A percentile compares a stretch with the other conserved stretches of the same genome.
These are phyloP conservation scores for Dimargaris cristalligena DNA, from an alignment of 192 early-diverging fungal species.

Conservation along the genomic window DNA sequence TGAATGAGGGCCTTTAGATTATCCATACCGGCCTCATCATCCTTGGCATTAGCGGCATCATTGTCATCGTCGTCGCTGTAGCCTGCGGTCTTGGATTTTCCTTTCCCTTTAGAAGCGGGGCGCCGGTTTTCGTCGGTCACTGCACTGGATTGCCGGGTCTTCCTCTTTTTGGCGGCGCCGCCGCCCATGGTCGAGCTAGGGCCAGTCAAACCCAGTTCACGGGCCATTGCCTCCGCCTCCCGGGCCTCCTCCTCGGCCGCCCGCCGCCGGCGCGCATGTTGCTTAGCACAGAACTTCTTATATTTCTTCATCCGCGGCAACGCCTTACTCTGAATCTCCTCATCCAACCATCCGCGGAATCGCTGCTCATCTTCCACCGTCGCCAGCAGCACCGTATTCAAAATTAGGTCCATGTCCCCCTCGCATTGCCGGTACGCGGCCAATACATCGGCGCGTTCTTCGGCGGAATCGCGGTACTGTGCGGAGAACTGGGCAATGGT, in stretches of 20 bases:
- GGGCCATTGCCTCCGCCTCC: conserved; percentile 38
- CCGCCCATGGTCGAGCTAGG: conserved; percentile 15
- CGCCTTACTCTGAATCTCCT: conserved; percentile 38
- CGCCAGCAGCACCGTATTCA: conserved; percentile 39
- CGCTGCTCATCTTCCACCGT: conserved; percentile 45
- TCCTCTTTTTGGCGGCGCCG: conserved; percentile 20
- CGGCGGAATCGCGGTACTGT: conserved; percentile 57
- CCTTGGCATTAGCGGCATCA: conserved; percentile 6
- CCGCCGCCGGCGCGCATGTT: conserved; percentile 28
- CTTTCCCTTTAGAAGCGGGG: too few species aligned
- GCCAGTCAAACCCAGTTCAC: conserved; percentile 32
- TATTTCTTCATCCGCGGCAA: conserved; percentile 34
- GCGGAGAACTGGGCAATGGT: conserved; percentile 55
- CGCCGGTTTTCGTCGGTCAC: conserved; percentile 7
- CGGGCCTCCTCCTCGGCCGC: conserved; percentile 41
- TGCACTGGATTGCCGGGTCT: conserved; percentile 15
- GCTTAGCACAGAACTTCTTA: conserved; percentile 30
- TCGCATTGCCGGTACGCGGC: conserved; percentile 41
- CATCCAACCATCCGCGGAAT: conserved; percentile 40
- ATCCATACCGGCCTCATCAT: conserved; percentile 19
- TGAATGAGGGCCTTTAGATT: conserved; percentile 40
- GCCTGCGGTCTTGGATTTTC: too few species aligned
- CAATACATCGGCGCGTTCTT: conserved; percentile 55
- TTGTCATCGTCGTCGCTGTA: conserved; percentile 3
- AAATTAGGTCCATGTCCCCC: conserved; percentile 55